Evolutionary conservation across 768 basidiomycete genomes (phyloP).

Genomic region (Leccinum boreale): DNA sequence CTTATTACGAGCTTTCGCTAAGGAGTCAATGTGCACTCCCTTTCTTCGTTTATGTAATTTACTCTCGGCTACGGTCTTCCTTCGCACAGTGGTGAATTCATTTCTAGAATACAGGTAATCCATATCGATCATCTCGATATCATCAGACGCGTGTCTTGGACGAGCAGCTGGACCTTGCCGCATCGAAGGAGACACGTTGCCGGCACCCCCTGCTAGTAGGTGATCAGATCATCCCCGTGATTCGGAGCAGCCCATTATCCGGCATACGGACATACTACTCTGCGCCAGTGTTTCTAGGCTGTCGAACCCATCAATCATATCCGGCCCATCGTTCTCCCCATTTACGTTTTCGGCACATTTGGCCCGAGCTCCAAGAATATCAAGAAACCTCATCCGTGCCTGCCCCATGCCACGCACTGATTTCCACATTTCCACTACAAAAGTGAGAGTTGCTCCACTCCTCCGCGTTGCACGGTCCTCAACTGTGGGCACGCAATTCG

Average conservation of each 20-base stretch:
- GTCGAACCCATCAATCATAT: neutral
- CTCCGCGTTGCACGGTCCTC: neutral
- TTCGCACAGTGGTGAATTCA: neutral
- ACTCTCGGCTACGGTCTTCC: conserved; percentile 4
- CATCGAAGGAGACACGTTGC: conserved; percentile 4
- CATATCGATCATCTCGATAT: conserved; percentile 16
- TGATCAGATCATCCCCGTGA: conserved; percentile 4
- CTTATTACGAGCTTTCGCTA: conserved; percentile 8
- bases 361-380: neutral
- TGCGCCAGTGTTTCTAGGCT: neutral
- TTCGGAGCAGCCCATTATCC: neutral
- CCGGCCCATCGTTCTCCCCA: conserved; percentile 1
- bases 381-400: conserved; percentile 7
- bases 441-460: neutral
- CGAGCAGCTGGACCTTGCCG: neutral
- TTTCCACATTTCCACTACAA: neutral
- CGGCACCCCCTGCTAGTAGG: neutral
- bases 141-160: neutral
- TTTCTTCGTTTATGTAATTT: conserved; percentile 2
- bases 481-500: neutral
- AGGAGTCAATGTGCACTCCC: neutral
- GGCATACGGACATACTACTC: neutral
- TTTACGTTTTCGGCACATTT: neutral
- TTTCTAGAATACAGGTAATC: conserved; percentile 4
- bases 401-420: conserved; percentile 8